These are phyloP conservation scores for Ogataea parapolymorpha DNA, from an alignment of 805 yeast genomes.

Conservation along the genomic window DNA sequence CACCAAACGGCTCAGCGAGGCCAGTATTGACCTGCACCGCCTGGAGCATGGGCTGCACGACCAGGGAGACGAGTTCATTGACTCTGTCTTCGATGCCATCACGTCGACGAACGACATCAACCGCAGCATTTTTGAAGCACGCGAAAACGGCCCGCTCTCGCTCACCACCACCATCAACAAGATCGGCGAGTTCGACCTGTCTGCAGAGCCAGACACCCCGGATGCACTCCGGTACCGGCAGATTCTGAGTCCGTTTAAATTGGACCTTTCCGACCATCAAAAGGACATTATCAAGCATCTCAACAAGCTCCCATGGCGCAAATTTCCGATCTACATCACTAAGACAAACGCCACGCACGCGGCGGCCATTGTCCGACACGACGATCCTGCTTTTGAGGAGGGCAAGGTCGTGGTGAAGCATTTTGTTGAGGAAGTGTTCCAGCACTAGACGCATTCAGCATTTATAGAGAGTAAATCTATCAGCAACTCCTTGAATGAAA, in stretches of 20 bases:
- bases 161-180: constrained; percentile 28
- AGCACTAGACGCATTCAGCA: constrained; percentile 1
- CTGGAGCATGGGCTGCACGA: constrained; percentile 49
- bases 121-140: constrained; percentile 28
- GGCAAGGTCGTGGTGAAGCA: constrained; percentile 68
- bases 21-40: constrained; percentile 26
- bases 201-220: constrained; percentile 7
- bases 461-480: too few relatives aligned
- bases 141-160: constrained; percentile 23
- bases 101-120: constrained; percentile 31
- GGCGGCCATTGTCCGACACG: constrained; percentile 70
- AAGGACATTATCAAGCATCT: constrained; percentile 50
- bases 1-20: constrained; percentile 25
- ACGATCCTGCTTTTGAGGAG: constrained; percentile 55
- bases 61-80: constrained; percentile 62
- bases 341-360: constrained; percentile 72
- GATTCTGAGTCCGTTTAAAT: constrained; percentile 27
- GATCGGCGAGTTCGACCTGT: constrained; percentile 25
- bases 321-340: constrained; percentile 67
- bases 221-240: constrained; percentile 10
- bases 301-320: constrained; percentile 63
- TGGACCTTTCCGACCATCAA: constrained; percentile 44
- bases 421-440: constrained; percentile 49
- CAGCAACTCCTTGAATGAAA: too few relatives aligned
- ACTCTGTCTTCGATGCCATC: constrained; percentile 59